A percentile compares a stretch with the other conserved stretches of the same genome.
These are phyloP conservation scores for Striga hermonthica DNA, from an alignment of 305 asterid genomes.

Conservation along the genomic window DNA sequence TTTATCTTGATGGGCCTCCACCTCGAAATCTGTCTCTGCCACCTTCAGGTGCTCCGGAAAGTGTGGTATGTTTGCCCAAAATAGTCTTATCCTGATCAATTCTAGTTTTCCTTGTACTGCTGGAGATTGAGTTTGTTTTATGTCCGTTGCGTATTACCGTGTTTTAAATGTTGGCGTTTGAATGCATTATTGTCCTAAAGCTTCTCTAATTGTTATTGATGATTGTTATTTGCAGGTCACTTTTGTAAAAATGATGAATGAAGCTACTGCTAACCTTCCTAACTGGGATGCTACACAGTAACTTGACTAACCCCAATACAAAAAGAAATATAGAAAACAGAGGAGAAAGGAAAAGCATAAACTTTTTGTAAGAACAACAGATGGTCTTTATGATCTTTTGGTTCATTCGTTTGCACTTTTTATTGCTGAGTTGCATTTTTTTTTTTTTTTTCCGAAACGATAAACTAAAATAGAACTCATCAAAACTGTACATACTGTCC, in stretches of 20 bases:
- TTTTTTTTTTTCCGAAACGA: no score
- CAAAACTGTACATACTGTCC: no score
- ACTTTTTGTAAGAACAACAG: neutral
- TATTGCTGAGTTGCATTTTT: no score
- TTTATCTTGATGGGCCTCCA: slow-evolving; percentile 47
- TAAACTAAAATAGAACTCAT: no score
- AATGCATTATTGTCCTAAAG: neutral
- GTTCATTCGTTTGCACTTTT: no score
- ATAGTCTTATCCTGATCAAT: neutral
- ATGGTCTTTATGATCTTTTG: no score
- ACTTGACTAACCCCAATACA: no score
- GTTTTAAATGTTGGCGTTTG: no score
- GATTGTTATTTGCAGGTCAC: slow-evolving; percentile 1
- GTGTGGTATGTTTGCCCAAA: slow-evolving; percentile 50
- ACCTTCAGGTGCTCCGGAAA: slow-evolving; percentile 78
- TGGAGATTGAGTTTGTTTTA: neutral
- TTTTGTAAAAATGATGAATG: neutral
- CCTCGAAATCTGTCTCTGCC: slow-evolving; percentile 79
- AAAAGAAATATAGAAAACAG: no score
- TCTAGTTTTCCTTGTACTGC: neutral
- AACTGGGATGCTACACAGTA: neutral
- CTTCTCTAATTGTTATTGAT: no score
- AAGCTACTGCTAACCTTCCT: slow-evolving; percentile 1
- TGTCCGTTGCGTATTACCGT: no score
- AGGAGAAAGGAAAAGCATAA: neutral